Conservation (phyloP, 352 stramenopile genomes). For the Elongisporangium undulatum region DNA sequence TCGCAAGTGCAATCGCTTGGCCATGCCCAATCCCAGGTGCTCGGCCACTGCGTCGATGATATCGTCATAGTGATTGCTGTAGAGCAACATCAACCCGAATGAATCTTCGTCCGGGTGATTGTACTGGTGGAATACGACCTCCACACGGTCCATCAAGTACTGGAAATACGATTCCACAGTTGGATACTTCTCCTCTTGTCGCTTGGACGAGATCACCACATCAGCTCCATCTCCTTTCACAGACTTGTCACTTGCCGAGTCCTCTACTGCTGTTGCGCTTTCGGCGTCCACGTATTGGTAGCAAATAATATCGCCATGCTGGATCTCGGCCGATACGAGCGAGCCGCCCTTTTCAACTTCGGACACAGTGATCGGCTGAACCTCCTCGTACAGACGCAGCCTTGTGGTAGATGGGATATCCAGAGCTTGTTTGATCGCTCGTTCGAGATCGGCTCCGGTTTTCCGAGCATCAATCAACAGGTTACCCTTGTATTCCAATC, state of each 20-base stretch:
- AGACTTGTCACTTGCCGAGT: not conserved
- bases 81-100: constrained; percentile 45
- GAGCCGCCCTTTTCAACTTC: constrained; percentile 48
- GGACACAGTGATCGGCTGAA: constrained; percentile 58
- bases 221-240: no score
- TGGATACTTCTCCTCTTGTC: constrained; percentile 41
- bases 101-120: constrained; percentile 38
- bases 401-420: constrained; percentile 39
- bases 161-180: constrained; percentile 76
- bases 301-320: constrained; percentile 83
- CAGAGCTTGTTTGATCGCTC: constrained; percentile 48
- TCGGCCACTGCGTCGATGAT: constrained; percentile 56
- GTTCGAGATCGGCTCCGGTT: constrained; percentile 46
- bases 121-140: constrained; percentile 65
- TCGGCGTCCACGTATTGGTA: constrained; percentile 58
- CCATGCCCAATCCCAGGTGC: constrained; percentile 31
- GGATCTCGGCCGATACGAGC: constrained; percentile 55
- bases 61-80: constrained; percentile 72
- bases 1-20: constrained; percentile 56
- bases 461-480: constrained; percentile 59
- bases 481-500: constrained; percentile 79
- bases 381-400: constrained; percentile 72
- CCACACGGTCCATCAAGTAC: constrained; percentile 78
- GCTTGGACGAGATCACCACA: not conserved
- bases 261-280: constrained; percentile 7